Conservation (phyloP, 2,329 filamentous ascomycete genomes). For the Cladosporium oxysporum region DNA sequence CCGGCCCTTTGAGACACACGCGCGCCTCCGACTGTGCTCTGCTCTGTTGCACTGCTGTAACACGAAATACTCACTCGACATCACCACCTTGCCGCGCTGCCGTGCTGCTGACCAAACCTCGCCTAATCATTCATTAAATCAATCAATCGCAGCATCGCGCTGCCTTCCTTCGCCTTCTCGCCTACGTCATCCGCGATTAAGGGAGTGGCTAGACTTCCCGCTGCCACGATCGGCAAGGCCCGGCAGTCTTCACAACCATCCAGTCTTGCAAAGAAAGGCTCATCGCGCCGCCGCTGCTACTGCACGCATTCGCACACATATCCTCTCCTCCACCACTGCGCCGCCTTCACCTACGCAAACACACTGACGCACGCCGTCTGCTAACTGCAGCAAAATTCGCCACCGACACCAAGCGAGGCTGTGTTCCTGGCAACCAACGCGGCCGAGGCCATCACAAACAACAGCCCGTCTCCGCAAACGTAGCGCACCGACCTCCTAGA, state of each 20-base stretch:
- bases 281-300: neutral
- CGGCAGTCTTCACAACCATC: slow-evolving; percentile 14
- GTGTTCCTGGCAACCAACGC: slow-evolving; percentile 10
- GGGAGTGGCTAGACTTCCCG: slow-evolving; percentile 17
- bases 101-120: slow-evolving; percentile 9
- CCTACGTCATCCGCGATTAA: slow-evolving; percentile 6
- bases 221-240: neutral
- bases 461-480: slow-evolving; percentile 17
- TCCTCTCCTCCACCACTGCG: neutral
- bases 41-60: neutral
- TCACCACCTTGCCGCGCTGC: neutral
- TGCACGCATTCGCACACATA: neutral
- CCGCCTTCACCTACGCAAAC: neutral
- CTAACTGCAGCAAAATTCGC: neutral
- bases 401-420: slow-evolving; percentile 11
- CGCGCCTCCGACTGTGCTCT: neutral
- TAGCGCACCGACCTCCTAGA: slow-evolving; percentile 8
- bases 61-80: neutral
- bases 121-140: neutral
- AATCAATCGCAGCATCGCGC: neutral
- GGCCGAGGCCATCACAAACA: slow-evolving; percentile 19
- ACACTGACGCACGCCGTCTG: slow-evolving; percentile 14
- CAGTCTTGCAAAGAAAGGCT: slow-evolving; percentile 3
- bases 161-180: slow-evolving; percentile 1
- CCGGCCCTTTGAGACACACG: neutral